Base-by-base conservation (phyloP, 495 filamentous ascomycete genomes). In the Neurospora sp. region DNA sequence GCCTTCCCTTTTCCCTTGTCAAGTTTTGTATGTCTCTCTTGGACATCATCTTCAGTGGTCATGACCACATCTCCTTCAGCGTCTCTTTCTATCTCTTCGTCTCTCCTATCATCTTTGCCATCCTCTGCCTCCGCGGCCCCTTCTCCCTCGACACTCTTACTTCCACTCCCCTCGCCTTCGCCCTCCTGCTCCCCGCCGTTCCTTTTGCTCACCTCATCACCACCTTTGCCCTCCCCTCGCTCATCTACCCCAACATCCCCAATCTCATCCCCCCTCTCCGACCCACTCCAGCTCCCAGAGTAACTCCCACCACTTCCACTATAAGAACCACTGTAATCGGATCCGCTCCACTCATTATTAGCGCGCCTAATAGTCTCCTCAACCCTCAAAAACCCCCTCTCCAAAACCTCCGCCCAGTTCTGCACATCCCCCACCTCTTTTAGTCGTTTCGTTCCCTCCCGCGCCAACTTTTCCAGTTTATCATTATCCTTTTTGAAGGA, bases 321-420 rank as follows among this genome's bases (percentile, higher is more conserved):
- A n/a, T n/a, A n/a, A n/a, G n/a, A n/a, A n/a, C n/a, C n/a, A n/a
- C n/a, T n/a, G n/a, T n/a, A n/a, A n/a, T n/a, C n/a, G n/a, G n/a
- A n/a, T n/a, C n/a, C n/a, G n/a, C n/a, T n/a, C n/a, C 27, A 27
- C 1, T 27, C 27, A 27, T 27, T 27, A 27, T 27, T 27, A 27
- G 27, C 27, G 2, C 27, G 27, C 27, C 2, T 27, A 27, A 27
- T 27, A 27, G 27, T 93, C 88, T 97, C 94, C 83, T 96, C 94
- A 44, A 99, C 78, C 73, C 96, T 89, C 77, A 94, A 78, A 75
- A 99, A 88, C 83, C 98, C 95, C 80, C 93, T 82, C 86, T 99
- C 96, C 77, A 98, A 86, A 86, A 97, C 88, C 89, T 99, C 96
- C 48, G 95, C 95, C 94, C 94, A 98, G 80, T 97, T 97, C 88